Base-by-base conservation (phyloP, 805 yeast genomes). In the Wickerhamiella dianesei region DNA sequence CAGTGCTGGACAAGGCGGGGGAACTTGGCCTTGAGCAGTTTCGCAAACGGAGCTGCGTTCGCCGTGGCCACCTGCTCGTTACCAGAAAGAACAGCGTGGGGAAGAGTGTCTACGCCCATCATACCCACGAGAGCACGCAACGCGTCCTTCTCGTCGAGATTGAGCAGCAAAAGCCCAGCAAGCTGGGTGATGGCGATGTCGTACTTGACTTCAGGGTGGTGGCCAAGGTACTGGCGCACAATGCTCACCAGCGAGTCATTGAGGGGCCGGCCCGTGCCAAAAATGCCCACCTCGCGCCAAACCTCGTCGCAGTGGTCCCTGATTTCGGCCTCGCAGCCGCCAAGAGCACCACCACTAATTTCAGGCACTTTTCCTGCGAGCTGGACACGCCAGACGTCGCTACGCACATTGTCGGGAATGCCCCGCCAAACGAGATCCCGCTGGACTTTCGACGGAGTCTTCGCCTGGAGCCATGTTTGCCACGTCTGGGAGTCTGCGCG, bases 361-460 rank as follows among this genome's bases (percentile, higher is more conserved):
- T 16, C 37, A 25, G 25, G 40, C 16, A 36, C 16, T 8, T 25
- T n/a, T 14, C n/a, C 13, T 21, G 37, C 43, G 8, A 72, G 59
- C 49, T 68, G 73, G 41, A 59, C 59, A 49, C 61, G 57, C 87
- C 87, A 81, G 2, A 79, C 64, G 9, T 59, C 58, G 3, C 65
- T 59, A 40, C 87, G 64, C 4, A 68, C 55, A 18, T 56, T 56
- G n/a, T 54, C 35, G 1, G 82, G 78, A 2, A 77, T 56, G 3
- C 79, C 79, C 35, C 79, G 62, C 82, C 82, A 77, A 75, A 79
- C 75, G 29, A 76, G 59, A 50, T 76, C 79, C 41, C 79, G 64
- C 4, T 45, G 35, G 71, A 68, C 18, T 63, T 55, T 1, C 72
- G 64, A 3, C 17, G 42, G 12, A n/a, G 29, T 45, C 36, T 47